These are phyloP conservation scores for Moesziomyces aphidis DNA, from an alignment of 1,284 basidiomycete species.

Conservation along the genomic window DNA sequence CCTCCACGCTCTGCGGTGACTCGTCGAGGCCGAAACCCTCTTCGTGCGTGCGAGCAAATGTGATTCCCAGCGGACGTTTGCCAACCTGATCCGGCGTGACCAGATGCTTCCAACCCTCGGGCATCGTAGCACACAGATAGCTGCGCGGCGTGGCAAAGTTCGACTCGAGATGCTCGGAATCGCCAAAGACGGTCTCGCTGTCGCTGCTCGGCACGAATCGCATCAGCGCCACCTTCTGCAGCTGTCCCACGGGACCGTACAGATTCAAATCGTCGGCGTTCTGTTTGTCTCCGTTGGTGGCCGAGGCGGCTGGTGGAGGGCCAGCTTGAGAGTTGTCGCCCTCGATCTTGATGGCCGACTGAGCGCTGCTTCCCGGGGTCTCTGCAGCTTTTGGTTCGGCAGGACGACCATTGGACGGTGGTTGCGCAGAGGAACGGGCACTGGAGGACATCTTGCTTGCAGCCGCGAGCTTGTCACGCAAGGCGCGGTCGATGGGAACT, in stretches of 20 bases:
- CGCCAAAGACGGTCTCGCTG: slow-evolving; percentile 35
- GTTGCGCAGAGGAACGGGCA: neutral
- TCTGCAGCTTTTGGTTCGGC: slow-evolving; percentile 1
- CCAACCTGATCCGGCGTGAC: slow-evolving; percentile 13
- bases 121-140: slow-evolving; percentile 37
- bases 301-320: neutral
- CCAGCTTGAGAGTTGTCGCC: slow-evolving; percentile 5
- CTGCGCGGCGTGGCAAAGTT: slow-evolving; percentile 44
- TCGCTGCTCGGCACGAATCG: slow-evolving; percentile 71
- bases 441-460: slow-evolving; percentile 26
- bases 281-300: slow-evolving; percentile 11
- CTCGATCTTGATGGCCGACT: slow-evolving; percentile 40
- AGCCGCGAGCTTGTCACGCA: slow-evolving; percentile 44
- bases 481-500: slow-evolving; percentile 28
- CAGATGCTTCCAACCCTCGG: slow-evolving; percentile 25
- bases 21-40: slow-evolving; percentile 79
- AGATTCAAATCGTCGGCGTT: slow-evolving; percentile 51
- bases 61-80: slow-evolving; percentile 61
- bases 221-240: slow-evolving; percentile 94
- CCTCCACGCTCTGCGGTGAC: slow-evolving; percentile 20
- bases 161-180: slow-evolving; percentile 48
- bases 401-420: neutral
- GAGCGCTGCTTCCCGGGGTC: slow-evolving; percentile 25
- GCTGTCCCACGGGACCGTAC: slow-evolving; percentile 90
- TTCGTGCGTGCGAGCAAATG: slow-evolving; percentile 80